A percentile compares a stretch with the other conserved stretches of the same genome.
phyloP scores from a whole-genome alignment of 2,329 filamentous ascomycete species.

The Paraconiothyrium brasiliense region DNA sequence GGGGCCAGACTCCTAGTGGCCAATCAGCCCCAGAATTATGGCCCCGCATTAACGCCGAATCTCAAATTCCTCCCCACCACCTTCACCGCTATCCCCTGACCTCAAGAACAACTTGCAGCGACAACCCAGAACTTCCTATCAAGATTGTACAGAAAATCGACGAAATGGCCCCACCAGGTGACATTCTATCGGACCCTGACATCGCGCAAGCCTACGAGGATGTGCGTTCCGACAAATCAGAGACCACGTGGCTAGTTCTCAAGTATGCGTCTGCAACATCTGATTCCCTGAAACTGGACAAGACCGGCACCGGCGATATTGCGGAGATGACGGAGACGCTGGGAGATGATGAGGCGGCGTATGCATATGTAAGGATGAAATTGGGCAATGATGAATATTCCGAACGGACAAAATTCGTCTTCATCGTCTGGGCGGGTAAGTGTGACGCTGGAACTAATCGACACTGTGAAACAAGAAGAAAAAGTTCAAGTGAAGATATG shows the following conservation, averaged over 20 bases:
- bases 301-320: slow-evolving; percentile 69
- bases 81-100: slow-evolving; percentile 9
- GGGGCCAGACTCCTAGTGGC: background rate
- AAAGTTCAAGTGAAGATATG: background rate
- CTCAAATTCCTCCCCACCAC: slow-evolving; percentile 11
- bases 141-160: background rate
- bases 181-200: slow-evolving; percentile 58
- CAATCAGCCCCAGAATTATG: slow-evolving; percentile 3
- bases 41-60: slow-evolving; percentile 15
- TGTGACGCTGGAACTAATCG: slow-evolving; percentile 7
- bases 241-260: slow-evolving; percentile 73
- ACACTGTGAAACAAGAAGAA: background rate
- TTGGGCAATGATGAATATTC: slow-evolving; percentile 77
- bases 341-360: slow-evolving; percentile 69
- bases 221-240: slow-evolving; percentile 72
- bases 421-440: slow-evolving; percentile 75
- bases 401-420: slow-evolving; percentile 72
- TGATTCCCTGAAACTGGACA: slow-evolving; percentile 65
- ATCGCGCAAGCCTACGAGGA: slow-evolving; percentile 72
- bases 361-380: slow-evolving; percentile 67
- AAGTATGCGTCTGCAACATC: slow-evolving; percentile 66
- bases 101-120: slow-evolving; percentile 1
- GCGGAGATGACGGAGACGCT: slow-evolving; percentile 65
- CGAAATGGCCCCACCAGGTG: slow-evolving; percentile 40
- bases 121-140: background rate